These are phyloP conservation scores for Ettlia oleoabundans DNA, from an alignment of 139 green algal genomes.

Conservation along the genomic window DNA sequence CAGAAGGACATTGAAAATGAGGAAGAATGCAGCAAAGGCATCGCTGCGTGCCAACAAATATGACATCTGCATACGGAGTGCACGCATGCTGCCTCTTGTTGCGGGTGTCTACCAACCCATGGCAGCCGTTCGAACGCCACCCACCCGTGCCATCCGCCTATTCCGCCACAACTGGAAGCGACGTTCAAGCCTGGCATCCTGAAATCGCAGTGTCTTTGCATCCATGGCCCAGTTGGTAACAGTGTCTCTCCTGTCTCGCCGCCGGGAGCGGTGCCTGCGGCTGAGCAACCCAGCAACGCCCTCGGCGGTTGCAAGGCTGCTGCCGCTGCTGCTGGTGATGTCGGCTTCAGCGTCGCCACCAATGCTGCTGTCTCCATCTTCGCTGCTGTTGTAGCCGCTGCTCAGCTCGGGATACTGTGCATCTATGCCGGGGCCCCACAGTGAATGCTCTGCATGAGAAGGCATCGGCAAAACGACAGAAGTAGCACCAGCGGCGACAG, in stretches of 20 bases:
- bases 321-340: neutral
- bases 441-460: neutral
- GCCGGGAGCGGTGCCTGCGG: too few relatives aligned
- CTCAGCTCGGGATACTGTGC: neutral
- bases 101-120: too few relatives aligned
- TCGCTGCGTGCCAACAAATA: too few relatives aligned
- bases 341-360: neutral
- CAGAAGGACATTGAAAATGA: too few relatives aligned
- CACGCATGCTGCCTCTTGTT: too few relatives aligned
- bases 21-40: too few relatives aligned
- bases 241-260: neutral
- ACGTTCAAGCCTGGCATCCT: neutral
- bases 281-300: too few relatives aligned
- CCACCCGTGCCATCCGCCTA: conserved; percentile 3
- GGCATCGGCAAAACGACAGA: too few relatives aligned
- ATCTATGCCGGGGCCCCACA: conserved; percentile 3
- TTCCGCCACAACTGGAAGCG: conserved; percentile 17
- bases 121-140: neutral
- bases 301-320: neutral
- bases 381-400: neutral
- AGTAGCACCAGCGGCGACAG: too few relatives aligned
- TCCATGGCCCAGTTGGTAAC: neutral
- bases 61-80: too few relatives aligned
- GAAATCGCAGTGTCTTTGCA: conserved; percentile 21
- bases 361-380: neutral